Base-by-base conservation (phyloP, 495 filamentous ascomycete species). In the Penicillium alfredii region DNA sequence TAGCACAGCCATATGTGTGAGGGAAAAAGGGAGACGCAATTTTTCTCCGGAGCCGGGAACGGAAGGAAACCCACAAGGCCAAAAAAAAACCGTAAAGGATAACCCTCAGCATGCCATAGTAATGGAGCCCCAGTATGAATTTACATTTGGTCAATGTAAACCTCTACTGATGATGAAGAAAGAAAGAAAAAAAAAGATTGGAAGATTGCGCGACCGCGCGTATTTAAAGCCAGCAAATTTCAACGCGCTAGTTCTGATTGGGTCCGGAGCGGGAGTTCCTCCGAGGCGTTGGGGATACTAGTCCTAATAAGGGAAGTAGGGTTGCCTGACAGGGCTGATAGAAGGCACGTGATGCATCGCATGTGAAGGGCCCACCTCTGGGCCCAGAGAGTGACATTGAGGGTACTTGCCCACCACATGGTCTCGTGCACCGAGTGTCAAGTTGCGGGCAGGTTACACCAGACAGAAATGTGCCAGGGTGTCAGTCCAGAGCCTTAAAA, bases 121-220 rank as follows among this genome's bases (percentile, higher is more conserved):
- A 40, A 55, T 55, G 61, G 63, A 70, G 64, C 66, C 61, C 58
- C 58, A 50, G 44, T 58, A 42, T 44, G 39, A 41, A 44, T 64
- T 67, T 64, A 65, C 53, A 64, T 51, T 51, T 38, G 49, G 46
- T 61, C n/a, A n/a, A 62, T 57, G 65, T 69, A 69, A 69, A 69
- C 66, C 66, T 51, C 66, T 69, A 69, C 66, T 70, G 66, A 70
- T 70, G 66, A 70, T 70, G 50, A 30, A 50, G 55, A 65, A 61
- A 52, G 55, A 61, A 49, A 55, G 47, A 54, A 55, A 65, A 60
- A 55, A 53, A 42, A 46, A 55, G 33, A 31, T 44, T 51, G 33
- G 18, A 8, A 25, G 20, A 23, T 42, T 30, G 36, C 4, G 36
- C 7, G 25, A n/a, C 3, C 13, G 19, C 24, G 30, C 20, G 33